These are phyloP conservation scores for Niveomyces coronatus DNA, from an alignment of 2,329 filamentous ascomycete genomes.

Conservation along the genomic window DNA sequence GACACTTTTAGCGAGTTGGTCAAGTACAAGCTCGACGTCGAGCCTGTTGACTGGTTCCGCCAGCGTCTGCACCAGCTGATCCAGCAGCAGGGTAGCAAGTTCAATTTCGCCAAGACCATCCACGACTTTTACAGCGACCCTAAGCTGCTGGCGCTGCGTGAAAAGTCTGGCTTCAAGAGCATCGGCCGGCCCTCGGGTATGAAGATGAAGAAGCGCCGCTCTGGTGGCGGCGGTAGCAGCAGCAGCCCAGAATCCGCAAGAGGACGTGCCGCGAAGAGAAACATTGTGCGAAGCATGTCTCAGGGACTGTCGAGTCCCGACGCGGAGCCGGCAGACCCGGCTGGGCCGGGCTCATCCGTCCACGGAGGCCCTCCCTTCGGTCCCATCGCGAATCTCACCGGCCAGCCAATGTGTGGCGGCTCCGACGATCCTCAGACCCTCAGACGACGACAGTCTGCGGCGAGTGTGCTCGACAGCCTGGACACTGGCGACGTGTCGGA, in stretches of 20 bases:
- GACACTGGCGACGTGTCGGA: constrained; percentile 26
- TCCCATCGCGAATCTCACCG: not conserved
- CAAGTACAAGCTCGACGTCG: constrained; percentile 42
- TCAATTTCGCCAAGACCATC: constrained; percentile 40
- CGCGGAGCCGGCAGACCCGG: too few species aligned
- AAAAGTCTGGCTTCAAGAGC: constrained; percentile 45
- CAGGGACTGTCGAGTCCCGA: too few species aligned
- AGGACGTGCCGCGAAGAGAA: constrained; percentile 8
- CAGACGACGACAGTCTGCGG: not conserved
- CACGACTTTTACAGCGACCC: constrained; percentile 47
- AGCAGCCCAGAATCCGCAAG: constrained; percentile 14
- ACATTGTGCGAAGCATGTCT: too few species aligned
- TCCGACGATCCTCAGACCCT: not conserved
- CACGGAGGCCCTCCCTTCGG: too few species aligned
- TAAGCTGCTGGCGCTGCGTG: constrained; percentile 38
- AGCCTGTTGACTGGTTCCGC: constrained; percentile 45
- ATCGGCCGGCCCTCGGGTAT: constrained; percentile 45
- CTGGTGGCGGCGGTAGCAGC: constrained; percentile 6
- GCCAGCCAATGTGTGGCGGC: not conserved
- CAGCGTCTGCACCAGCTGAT: constrained; percentile 44
- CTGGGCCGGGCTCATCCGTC: too few species aligned
- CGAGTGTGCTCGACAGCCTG: constrained; percentile 3
- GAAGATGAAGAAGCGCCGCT: constrained; percentile 20
- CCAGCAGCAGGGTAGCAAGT: constrained; percentile 31
- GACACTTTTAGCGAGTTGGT: constrained; percentile 43